phyloP scores from a whole-genome alignment of 225 moss, liverwort and hornwort species.

The Rhytidiadelphus loreus region DNA sequence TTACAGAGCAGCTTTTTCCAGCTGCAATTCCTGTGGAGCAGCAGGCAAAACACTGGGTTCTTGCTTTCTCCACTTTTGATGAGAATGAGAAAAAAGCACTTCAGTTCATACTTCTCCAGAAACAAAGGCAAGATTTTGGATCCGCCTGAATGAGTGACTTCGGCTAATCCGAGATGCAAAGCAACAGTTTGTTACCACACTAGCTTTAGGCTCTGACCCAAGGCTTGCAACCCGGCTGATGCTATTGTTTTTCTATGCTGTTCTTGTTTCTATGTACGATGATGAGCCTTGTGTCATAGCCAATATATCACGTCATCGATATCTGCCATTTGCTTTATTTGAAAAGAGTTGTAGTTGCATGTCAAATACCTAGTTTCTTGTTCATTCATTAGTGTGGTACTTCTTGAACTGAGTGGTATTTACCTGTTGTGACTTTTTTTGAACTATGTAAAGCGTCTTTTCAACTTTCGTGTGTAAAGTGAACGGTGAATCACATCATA shows the following conservation, averaged over 20 bases:
- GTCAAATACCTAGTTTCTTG: not conserved
- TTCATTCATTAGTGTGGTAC: not conserved
- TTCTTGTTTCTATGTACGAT: not conserved
- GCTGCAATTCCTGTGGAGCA: constrained; percentile 54
- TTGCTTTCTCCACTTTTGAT: constrained; percentile 58
- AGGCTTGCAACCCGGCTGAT: not conserved
- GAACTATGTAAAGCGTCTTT: not conserved
- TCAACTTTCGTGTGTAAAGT: not conserved
- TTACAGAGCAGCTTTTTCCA: constrained; percentile 66
- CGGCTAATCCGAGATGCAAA: not conserved
- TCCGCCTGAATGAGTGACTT: not conserved
- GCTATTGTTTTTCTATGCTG: not conserved
- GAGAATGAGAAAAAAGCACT: constrained; percentile 75
- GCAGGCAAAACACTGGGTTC: constrained; percentile 79
- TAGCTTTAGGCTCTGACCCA: not conserved
- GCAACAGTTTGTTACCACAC: not conserved
- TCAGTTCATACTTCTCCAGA: constrained; percentile 58
- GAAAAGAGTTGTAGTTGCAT: not conserved
- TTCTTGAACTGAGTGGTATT: not conserved
- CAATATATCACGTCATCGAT: not conserved
- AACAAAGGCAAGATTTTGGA: constrained; percentile 49
- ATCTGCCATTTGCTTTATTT: not conserved
- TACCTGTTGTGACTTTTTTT: not conserved
- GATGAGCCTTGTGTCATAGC: not conserved
- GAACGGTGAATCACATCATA: not conserved